Evolutionary conservation across 1,139 yeast genomes (phyloP).

Genomic region (Kurtzmaniella quercitrusa): DNA sequence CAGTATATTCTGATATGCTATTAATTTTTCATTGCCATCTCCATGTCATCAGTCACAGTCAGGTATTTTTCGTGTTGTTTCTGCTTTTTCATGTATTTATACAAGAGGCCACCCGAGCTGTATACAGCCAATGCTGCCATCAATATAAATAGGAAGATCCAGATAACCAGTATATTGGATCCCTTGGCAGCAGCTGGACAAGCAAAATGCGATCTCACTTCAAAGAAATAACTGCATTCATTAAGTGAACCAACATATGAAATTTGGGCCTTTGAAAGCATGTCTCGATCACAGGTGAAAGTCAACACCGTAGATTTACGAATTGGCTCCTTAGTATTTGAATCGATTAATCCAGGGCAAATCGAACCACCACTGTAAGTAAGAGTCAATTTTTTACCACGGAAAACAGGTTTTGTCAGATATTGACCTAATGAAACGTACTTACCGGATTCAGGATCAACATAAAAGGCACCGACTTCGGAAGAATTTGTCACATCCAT

Average conservation of each 20-base stretch:
- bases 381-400: constrained; percentile 69
- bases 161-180: constrained; percentile 53
- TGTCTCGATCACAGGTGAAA: constrained; percentile 78
- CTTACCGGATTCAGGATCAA: constrained; percentile 46
- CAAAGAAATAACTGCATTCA: constrained; percentile 82
- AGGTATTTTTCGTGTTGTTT: not conserved
- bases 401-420: constrained; percentile 55
- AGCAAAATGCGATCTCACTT: constrained; percentile 81
- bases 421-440: constrained; percentile 65
- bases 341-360: constrained; percentile 42
- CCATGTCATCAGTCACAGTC: not conserved
- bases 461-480: constrained; percentile 64
- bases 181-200: constrained; percentile 74
- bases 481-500: constrained; percentile 43
- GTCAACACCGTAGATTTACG: constrained; percentile 65
- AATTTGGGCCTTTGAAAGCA: constrained; percentile 60
- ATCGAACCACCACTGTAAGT: constrained; percentile 71
- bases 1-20: not conserved
- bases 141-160: constrained; percentile 55
- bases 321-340: constrained; percentile 36
- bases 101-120: constrained; percentile 52
- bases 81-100: constrained; percentile 22
- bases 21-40: not conserved
- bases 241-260: constrained; percentile 68
- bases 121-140: constrained; percentile 53